These are phyloP conservation scores for Tricholoma sp. DNA, from an alignment of 768 basidiomycete genomes.

Conservation along the genomic window DNA sequence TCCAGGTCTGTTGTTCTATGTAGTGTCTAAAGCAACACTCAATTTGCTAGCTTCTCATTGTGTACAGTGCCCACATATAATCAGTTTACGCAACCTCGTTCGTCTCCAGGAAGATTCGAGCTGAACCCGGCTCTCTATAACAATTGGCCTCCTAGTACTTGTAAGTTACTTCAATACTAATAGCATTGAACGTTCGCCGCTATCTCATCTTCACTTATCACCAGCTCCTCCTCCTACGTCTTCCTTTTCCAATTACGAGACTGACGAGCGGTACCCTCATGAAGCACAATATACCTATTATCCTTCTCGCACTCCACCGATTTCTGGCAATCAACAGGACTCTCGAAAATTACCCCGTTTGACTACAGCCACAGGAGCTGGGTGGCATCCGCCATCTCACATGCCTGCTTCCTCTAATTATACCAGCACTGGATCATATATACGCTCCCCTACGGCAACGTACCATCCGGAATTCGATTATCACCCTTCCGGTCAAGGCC, in stretches of 20 bases:
- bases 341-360: slow-evolving; percentile 58
- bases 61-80: slow-evolving; percentile 55
- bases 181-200: slow-evolving; percentile 17
- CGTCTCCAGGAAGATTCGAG: slow-evolving; percentile 56
- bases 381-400: slow-evolving; percentile 42
- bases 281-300: slow-evolving; percentile 44
- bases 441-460: slow-evolving; percentile 61
- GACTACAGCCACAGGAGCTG: slow-evolving; percentile 36
- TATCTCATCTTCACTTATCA: slow-evolving; percentile 32
- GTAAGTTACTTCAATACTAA: slow-evolving; percentile 24
- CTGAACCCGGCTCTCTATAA: slow-evolving; percentile 45
- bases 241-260: slow-evolving; percentile 47
- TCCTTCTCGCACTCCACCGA: slow-evolving; percentile 44
- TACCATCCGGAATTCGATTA: slow-evolving; percentile 56
- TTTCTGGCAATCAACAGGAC: slow-evolving; percentile 43
- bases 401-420: slow-evolving; percentile 18
- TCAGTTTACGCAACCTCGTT: slow-evolving; percentile 60
- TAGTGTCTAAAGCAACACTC: slow-evolving; percentile 50
- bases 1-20: slow-evolving; percentile 74
- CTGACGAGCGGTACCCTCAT: slow-evolving; percentile 50
- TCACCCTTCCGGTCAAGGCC: slow-evolving; percentile 29
- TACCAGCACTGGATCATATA: slow-evolving; percentile 27
- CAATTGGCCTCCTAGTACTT: slow-evolving; percentile 38
- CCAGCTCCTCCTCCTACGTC: slow-evolving; percentile 44
- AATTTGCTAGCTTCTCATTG: slow-evolving; percentile 43